phyloP scores from a whole-genome alignment of 2,329 filamentous ascomycete genomes.

The Aspergillus floridensis region DNA sequence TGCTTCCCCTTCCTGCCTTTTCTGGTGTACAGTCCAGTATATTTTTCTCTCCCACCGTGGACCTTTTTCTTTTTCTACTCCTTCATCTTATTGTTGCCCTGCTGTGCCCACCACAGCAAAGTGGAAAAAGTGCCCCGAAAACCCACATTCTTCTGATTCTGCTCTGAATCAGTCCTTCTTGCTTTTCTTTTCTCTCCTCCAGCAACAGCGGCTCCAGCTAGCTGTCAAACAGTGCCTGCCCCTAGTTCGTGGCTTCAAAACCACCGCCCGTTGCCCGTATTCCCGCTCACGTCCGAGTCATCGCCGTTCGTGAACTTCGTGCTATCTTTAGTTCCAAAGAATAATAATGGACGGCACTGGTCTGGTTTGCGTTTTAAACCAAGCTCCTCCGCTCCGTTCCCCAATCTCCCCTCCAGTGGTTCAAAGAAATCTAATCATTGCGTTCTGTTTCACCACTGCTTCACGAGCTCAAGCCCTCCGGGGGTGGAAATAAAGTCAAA shows the following conservation, averaged over 20 bases:
- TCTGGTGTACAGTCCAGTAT: too few relatives aligned
- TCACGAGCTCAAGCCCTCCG: constrained; percentile 14
- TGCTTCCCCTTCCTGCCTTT: not conserved
- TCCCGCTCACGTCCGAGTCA: too few relatives aligned
- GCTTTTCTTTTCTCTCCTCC: not conserved
- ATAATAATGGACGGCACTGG: not conserved
- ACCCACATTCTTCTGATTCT: not conserved
- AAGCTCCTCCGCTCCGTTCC: constrained; percentile 6
- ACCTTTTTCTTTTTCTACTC: not conserved
- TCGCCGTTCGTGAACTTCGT: not conserved
- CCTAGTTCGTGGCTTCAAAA: not conserved
- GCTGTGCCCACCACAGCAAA: not conserved
- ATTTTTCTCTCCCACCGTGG: not conserved
- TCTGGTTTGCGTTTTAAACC: constrained; percentile 6
- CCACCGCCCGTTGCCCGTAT: not conserved
- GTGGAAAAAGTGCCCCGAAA: not conserved
- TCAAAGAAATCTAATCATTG: constrained; percentile 4
- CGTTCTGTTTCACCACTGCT: constrained; percentile 23
- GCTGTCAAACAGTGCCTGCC: not conserved
- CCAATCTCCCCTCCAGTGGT: constrained; percentile 11
- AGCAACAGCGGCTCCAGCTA: not conserved
- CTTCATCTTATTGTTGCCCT: not conserved
- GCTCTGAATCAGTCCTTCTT: not conserved
- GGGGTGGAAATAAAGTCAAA: constrained; percentile 12
- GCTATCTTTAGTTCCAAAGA: not conserved